Evolutionary conservation across 345 rosid species (phyloP).

Genomic region (Aurinia saxatilis): DNA sequence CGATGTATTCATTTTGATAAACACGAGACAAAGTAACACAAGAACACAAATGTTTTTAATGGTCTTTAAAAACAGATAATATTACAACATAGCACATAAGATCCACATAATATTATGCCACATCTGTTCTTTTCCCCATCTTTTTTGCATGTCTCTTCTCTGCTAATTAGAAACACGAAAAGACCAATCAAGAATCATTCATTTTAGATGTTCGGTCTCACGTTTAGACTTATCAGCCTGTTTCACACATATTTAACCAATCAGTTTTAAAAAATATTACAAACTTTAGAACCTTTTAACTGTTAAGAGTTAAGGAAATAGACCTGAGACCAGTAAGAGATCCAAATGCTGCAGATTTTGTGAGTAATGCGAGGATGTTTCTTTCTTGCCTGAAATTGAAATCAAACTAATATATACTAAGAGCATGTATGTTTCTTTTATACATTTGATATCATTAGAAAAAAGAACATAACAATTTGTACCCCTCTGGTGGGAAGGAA

Average conservation of each 20-base stretch:
- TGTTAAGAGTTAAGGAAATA: background rate
- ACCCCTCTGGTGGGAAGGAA: constrained; percentile 77
- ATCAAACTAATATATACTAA: background rate
- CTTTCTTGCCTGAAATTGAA: constrained; percentile 68
- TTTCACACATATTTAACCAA: background rate
- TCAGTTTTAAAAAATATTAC: background rate
- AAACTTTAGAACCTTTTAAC: no score
- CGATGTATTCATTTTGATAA: constrained; percentile 9
- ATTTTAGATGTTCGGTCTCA: constrained; percentile 31
- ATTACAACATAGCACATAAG: constrained; percentile 24
- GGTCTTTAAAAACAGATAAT: constrained; percentile 12
- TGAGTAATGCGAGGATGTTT: constrained; percentile 70
- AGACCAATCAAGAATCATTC: constrained; percentile 16
- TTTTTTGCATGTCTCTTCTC: no score
- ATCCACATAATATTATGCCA: constrained; percentile 19
- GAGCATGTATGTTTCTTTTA: background rate
- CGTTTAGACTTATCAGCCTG: constrained; percentile 36
- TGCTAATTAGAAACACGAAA: constrained; percentile 21
- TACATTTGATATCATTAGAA: background rate
- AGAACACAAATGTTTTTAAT: background rate
- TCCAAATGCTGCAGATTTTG: constrained; percentile 75
- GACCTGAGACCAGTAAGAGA: constrained; percentile 78
- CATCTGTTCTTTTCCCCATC: constrained; percentile 4
- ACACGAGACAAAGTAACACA: constrained; percentile 17
- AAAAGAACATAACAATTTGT: background rate